These are phyloP conservation scores for Nemania diffusa DNA, from an alignment of 2,329 filamentous ascomycete genomes.

Conservation along the genomic window DNA sequence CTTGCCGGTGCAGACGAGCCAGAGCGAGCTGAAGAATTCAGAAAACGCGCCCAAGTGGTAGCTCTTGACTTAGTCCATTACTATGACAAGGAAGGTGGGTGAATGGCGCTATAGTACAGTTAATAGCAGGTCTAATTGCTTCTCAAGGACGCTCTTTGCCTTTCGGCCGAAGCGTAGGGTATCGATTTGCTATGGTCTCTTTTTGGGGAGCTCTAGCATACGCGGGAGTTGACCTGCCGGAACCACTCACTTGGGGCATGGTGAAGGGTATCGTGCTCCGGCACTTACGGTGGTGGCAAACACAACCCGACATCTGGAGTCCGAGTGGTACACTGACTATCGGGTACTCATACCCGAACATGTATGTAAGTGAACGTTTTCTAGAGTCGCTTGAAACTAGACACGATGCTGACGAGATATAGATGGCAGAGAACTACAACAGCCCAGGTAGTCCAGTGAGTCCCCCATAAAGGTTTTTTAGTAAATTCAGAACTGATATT, in stretches of 20 bases:
- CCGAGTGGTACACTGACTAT: constrained; percentile 78
- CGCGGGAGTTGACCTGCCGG: constrained; percentile 77
- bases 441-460: constrained; percentile 73
- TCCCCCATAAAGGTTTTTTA: constrained; percentile 1
- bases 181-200: constrained; percentile 86
- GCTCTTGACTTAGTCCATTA: constrained; percentile 80
- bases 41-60: constrained; percentile 71
- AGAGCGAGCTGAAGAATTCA: constrained; percentile 74
- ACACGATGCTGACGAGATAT: constrained; percentile 26
- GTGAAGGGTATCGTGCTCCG: constrained; percentile 80
- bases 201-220: constrained; percentile 85
- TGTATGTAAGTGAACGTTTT: constrained; percentile 62
- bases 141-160: constrained; percentile 70
- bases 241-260: constrained; percentile 79
- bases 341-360: constrained; percentile 82
- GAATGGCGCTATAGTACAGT: constrained; percentile 1
- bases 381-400: neutral
- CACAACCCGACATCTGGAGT: constrained; percentile 78
- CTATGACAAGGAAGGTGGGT: constrained; percentile 71
- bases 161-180: constrained; percentile 81
- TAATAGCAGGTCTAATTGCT: constrained; percentile 10
- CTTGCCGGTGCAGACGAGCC: constrained; percentile 75
- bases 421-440: constrained; percentile 86
- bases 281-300: constrained; percentile 83
- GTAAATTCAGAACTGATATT: constrained; percentile 2